These are phyloP conservation scores for Kwoniella dendrophila DNA, from an alignment of 768 basidiomycete genomes.

Conservation along the genomic window DNA sequence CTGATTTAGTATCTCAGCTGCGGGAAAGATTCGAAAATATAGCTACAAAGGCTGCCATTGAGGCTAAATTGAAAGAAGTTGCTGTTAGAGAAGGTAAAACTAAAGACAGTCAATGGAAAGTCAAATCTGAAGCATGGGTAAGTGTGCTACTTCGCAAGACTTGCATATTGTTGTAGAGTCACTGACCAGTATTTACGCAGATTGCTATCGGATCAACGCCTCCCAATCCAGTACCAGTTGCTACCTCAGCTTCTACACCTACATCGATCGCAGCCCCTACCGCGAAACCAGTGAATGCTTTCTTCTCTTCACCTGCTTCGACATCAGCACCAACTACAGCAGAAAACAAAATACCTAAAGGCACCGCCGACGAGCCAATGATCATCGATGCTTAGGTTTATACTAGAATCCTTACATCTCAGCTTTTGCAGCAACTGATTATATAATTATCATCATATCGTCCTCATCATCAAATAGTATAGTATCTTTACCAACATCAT, in stretches of 20 bases:
- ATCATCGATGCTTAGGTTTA: slow-evolving; percentile 9
- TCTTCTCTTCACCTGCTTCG: slow-evolving; percentile 5
- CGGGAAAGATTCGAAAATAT: slow-evolving; percentile 43
- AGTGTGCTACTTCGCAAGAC: slow-evolving; percentile 23
- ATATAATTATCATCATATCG: too few species aligned
- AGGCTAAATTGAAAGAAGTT: slow-evolving; percentile 49
- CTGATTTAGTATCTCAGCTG: slow-evolving; percentile 42
- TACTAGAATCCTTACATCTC: background rate
- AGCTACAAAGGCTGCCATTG: slow-evolving; percentile 49
- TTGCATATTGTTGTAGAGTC: background rate
- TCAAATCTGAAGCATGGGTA: slow-evolving; percentile 53
- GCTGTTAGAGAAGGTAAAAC: slow-evolving; percentile 43
- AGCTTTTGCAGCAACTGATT: too few species aligned
- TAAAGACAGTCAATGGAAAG: slow-evolving; percentile 47
- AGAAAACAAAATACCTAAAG: background rate
- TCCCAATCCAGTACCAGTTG: background rate
- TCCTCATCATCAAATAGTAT: background rate
- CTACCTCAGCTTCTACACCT: background rate
- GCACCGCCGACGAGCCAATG: slow-evolving; percentile 19
- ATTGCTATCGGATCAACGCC: slow-evolving; percentile 4
- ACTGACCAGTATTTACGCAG: background rate
- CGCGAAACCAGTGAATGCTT: background rate
- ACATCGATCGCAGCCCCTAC: background rate
- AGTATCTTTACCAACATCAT: background rate
- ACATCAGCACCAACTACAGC: background rate